Evolutionary conservation across 2,329 filamentous ascomycete genomes (phyloP).

Genomic region (Colletotrichum abscissum): DNA sequence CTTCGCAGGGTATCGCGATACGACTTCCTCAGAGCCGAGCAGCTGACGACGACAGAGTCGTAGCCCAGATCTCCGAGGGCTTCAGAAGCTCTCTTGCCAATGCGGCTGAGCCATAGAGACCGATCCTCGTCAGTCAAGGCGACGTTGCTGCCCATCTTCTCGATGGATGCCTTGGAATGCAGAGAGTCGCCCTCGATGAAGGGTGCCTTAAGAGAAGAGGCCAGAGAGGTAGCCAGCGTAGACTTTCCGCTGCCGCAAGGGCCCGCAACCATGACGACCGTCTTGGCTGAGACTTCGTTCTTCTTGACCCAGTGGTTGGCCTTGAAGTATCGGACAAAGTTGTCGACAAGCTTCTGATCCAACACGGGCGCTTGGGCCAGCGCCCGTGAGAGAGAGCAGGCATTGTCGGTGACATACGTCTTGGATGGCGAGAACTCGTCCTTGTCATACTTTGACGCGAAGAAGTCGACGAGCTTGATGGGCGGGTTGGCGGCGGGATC

Average conservation of each 20-base stretch:
- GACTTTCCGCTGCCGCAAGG: constrained; percentile 56
- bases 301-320: constrained; percentile 49
- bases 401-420: constrained; percentile 50
- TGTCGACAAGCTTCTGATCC: constrained; percentile 47
- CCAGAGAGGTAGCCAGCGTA: constrained; percentile 47
- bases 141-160: constrained; percentile 44
- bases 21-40: constrained; percentile 48
- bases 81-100: constrained; percentile 40
- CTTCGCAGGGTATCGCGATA: constrained; percentile 48
- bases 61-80: constrained; percentile 42
- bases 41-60: constrained; percentile 48
- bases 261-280: constrained; percentile 49
- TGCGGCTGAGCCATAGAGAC: constrained; percentile 43
- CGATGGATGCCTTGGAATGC: constrained; percentile 46
- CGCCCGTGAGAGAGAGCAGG: constrained; percentile 55
- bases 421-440: constrained; percentile 58
- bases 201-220: constrained; percentile 42
- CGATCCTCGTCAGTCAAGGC: constrained; percentile 48
- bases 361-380: constrained; percentile 50
- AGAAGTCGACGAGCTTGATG: constrained; percentile 65
- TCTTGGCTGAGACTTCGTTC: constrained; percentile 42
- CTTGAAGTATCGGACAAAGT: constrained; percentile 49
- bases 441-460: constrained; percentile 48
- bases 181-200: constrained; percentile 55
- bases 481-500: constrained; percentile 60